phyloP scores from a whole-genome alignment of 2,329 filamentous ascomycete species.

The Nannizziopsis arthrosporioides region DNA sequence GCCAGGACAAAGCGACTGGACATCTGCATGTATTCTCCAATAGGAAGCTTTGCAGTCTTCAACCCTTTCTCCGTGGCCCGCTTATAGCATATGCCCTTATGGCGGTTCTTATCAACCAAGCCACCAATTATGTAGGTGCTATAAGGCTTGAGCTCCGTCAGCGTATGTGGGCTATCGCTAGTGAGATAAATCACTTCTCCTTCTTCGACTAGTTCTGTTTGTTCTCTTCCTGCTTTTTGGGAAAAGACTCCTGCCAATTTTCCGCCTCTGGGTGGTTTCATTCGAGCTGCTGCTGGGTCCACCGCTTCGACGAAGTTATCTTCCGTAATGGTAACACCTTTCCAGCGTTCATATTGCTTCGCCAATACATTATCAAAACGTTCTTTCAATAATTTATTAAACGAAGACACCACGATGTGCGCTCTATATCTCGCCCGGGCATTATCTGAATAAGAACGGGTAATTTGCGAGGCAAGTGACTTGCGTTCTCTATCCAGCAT shows the following conservation, averaged over 20 bases:
- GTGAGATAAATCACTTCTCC: slow-evolving; percentile 74
- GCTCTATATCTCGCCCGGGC: slow-evolving; percentile 53
- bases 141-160: slow-evolving; percentile 73
- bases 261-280: slow-evolving; percentile 49
- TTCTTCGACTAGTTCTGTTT: slow-evolving; percentile 25
- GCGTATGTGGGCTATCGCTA: slow-evolving; percentile 76
- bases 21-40: slow-evolving; percentile 93
- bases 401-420: slow-evolving; percentile 67
- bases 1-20: slow-evolving; percentile 72
- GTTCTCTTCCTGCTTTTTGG: slow-evolving; percentile 20
- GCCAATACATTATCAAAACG: slow-evolving; percentile 67
- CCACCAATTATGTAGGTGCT: slow-evolving; percentile 89
- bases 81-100: slow-evolving; percentile 89
- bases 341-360: slow-evolving; percentile 67
- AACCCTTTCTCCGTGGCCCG: slow-evolving; percentile 63
- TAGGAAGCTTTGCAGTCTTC: slow-evolving; percentile 80
- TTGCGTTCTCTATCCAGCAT: slow-evolving; percentile 81
- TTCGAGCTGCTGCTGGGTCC: slow-evolving; percentile 52
- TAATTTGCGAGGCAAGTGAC: slow-evolving; percentile 73
- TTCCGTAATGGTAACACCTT: slow-evolving; percentile 59
- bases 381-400: slow-evolving; percentile 59
- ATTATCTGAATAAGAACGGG: slow-evolving; percentile 82
- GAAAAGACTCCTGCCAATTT: slow-evolving; percentile 49
- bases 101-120: slow-evolving; percentile 87
- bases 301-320: slow-evolving; percentile 63